These are phyloP conservation scores for Euptelea pleiosperma DNA, from an alignment of 164 flowering plant genomes.

Conservation along the genomic window DNA sequence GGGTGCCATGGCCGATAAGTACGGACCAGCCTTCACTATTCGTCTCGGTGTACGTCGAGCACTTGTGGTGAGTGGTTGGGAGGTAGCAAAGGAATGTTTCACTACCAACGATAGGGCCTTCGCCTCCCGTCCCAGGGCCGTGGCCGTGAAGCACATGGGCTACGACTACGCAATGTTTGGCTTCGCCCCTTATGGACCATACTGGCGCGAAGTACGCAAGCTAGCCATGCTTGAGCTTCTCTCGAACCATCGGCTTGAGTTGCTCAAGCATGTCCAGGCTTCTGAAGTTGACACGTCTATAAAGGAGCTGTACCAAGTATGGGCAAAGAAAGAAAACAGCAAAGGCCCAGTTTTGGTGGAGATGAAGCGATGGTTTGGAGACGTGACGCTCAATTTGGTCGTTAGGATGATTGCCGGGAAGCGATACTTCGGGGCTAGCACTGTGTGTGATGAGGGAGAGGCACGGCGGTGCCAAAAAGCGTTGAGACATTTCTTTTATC, in stretches of 20 bases:
- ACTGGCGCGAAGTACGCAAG: slow-evolving; percentile 21
- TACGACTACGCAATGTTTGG: slow-evolving; percentile 13
- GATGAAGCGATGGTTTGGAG: slow-evolving; percentile 6
- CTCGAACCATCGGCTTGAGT: no score
- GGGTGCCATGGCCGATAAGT: slow-evolving; percentile 18
- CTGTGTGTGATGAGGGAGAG: no score
- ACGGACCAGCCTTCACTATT: slow-evolving; percentile 19
- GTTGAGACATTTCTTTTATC: background rate
- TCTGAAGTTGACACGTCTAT: slow-evolving; percentile 6
- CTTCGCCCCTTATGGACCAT: slow-evolving; percentile 22
- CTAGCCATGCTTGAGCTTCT: slow-evolving; percentile 12
- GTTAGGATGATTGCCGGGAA: slow-evolving; percentile 5
- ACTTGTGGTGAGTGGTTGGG: slow-evolving; percentile 16
- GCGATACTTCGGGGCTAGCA: background rate
- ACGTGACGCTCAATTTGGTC: background rate
- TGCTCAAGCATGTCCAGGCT: no score
- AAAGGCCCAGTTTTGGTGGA: background rate
- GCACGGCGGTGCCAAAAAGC: no score
- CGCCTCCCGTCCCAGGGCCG: slow-evolving; percentile 9
- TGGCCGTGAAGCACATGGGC: no score
- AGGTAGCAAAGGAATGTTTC: slow-evolving; percentile 29
- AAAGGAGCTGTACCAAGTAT: slow-evolving; percentile 8
- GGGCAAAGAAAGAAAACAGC: slow-evolving; percentile 6
- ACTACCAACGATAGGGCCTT: slow-evolving; percentile 15
- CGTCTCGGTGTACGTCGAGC: slow-evolving; percentile 17